Conservation (phyloP, 495 filamentous ascomycete genomes). For the Parathielavia hyrcaniae region DNA sequence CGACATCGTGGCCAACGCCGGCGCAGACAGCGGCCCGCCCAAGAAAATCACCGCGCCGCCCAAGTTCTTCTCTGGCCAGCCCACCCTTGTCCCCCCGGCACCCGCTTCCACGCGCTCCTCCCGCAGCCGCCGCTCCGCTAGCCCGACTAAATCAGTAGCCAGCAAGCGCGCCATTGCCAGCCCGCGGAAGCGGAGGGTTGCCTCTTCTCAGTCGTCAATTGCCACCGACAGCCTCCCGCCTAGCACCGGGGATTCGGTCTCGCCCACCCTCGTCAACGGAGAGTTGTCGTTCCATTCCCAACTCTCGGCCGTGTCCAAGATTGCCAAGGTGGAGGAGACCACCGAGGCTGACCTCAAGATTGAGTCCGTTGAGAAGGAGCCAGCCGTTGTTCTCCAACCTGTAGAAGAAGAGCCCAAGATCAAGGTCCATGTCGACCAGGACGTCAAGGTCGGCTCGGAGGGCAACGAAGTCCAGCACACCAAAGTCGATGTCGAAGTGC, state of each 20-base stretch:
- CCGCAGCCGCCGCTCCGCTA: slow-evolving; percentile 48
- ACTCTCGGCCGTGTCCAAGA: slow-evolving; percentile 25
- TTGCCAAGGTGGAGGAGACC: slow-evolving; percentile 29
- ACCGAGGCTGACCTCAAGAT: slow-evolving; percentile 34
- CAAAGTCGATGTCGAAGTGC: slow-evolving; percentile 69
- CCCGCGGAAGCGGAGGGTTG: slow-evolving; percentile 68
- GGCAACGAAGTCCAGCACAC: slow-evolving; percentile 64
- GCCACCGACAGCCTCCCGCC: slow-evolving; percentile 29
- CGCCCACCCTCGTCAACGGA: slow-evolving; percentile 34
- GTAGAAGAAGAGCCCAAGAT: slow-evolving; percentile 53
- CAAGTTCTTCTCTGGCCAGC: slow-evolving; percentile 45
- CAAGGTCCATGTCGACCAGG: slow-evolving; percentile 63
- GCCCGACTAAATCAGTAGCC: slow-evolving; percentile 47
- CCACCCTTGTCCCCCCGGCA: slow-evolving; percentile 40
- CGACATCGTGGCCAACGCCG: slow-evolving; percentile 47
- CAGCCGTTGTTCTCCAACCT: slow-evolving; percentile 39
- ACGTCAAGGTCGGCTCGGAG: slow-evolving; percentile 55
- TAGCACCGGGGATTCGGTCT: slow-evolving; percentile 31
- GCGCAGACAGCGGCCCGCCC: slow-evolving; percentile 42
- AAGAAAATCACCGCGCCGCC: slow-evolving; percentile 69
- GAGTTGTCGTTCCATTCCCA: slow-evolving; percentile 29
- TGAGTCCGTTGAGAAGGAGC: slow-evolving; percentile 41
- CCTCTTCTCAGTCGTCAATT: slow-evolving; percentile 37
- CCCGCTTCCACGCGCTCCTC: slow-evolving; percentile 39
- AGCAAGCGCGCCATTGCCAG: slow-evolving; percentile 44